Percentiles rank a stretch among this genome's conserved stretches.
Conservation (phyloP, 1,284 basidiomycete genomes). For the Mycena citricolor region DNA sequence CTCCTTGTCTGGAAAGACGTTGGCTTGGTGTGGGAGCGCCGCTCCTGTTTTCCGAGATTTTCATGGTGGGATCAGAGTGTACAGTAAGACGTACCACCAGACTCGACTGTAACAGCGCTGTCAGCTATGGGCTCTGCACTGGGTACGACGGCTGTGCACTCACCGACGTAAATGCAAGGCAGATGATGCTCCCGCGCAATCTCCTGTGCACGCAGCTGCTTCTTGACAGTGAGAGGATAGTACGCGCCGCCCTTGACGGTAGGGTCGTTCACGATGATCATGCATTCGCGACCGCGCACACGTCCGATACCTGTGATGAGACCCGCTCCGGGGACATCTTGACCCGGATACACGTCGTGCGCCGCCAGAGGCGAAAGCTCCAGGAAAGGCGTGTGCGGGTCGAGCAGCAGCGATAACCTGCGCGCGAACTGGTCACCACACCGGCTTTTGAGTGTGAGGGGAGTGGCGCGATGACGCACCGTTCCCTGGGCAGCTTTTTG, state of each 20-base stretch:
- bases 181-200: conserved; percentile 88
- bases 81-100: conserved; percentile 52
- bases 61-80: neutral
- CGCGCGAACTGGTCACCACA: conserved; percentile 3
- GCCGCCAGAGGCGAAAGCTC: conserved; percentile 88
- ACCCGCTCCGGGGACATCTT: conserved; percentile 85
- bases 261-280: conserved; percentile 91
- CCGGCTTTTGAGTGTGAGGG: too few species aligned
- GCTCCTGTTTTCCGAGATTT: conserved; percentile 45
- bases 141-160: conserved; percentile 26
- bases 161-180: conserved; percentile 91
- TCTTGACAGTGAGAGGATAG: conserved; percentile 94
- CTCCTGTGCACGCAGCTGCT: conserved; percentile 92
- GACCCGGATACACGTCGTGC: conserved; percentile 80
- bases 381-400: conserved; percentile 87
- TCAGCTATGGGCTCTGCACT: too few species aligned
- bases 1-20: conserved; percentile 89
- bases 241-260: conserved; percentile 94
- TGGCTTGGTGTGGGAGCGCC: conserved; percentile 89
- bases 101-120: conserved; percentile 87
- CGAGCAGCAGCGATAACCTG: conserved; percentile 61
- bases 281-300: conserved; percentile 82
- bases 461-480: conserved; percentile 46
- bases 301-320: conserved; percentile 87
- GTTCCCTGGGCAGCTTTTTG: conserved; percentile 85